Evolutionary conservation across 305 asterid species (phyloP).

Genomic region (Nicotiana rustica): DNA sequence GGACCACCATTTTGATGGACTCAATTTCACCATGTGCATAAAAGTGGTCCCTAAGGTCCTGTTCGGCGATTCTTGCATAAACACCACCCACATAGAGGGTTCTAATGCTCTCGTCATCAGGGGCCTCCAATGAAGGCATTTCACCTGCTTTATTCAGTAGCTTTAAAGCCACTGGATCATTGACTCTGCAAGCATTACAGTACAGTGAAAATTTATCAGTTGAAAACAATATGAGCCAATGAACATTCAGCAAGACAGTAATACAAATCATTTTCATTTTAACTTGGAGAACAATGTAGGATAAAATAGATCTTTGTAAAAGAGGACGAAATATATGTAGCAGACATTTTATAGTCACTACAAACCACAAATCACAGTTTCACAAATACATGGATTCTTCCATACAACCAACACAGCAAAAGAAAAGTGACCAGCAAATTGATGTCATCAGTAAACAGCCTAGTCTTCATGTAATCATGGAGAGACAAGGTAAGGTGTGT

Average conservation of each 20-base stretch:
- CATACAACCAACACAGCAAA: constrained; percentile 1
- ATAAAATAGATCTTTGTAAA: neutral
- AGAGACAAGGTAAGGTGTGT: neutral
- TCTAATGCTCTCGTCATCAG: constrained; percentile 89
- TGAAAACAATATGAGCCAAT: neutral
- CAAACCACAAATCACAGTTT: neutral
- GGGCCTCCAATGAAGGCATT: constrained; percentile 95
- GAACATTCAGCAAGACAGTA: neutral
- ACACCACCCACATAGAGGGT: constrained; percentile 93
- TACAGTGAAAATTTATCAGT: neutral
- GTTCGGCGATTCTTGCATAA: constrained; percentile 80
- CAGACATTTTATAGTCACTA: neutral
- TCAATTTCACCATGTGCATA: constrained; percentile 94
- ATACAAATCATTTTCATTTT: neutral
- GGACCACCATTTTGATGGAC: constrained; percentile 84
- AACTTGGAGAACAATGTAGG: neutral
- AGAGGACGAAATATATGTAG: neutral
- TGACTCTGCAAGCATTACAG: constrained; percentile 58
- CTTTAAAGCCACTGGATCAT: constrained; percentile 92
- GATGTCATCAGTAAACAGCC: neutral
- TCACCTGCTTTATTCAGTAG: constrained; percentile 92
- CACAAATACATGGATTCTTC: neutral
- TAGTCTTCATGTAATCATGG: neutral
- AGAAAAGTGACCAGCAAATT: neutral
- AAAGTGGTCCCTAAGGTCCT: constrained; percentile 85